These are phyloP conservation scores for Peronospora farinosa DNA, from an alignment of 352 stramenopile genomes.

Conservation along the genomic window DNA sequence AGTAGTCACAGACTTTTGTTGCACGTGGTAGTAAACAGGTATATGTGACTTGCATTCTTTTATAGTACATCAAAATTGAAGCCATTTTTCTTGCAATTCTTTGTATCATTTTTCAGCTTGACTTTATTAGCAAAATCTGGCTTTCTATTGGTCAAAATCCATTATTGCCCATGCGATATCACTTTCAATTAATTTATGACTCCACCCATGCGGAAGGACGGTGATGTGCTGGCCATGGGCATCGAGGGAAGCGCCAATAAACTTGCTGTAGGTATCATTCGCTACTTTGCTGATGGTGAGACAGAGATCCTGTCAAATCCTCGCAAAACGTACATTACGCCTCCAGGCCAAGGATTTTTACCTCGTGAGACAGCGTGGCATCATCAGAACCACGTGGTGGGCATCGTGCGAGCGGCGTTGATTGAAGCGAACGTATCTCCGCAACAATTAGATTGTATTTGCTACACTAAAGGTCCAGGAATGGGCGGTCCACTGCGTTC, in stretches of 20 bases:
- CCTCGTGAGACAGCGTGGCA: conserved; percentile 98
- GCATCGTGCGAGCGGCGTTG: conserved; percentile 92
- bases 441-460: conserved; percentile 89
- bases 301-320: conserved; percentile 96
- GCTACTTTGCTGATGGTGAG: conserved; percentile 60
- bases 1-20: conserved; percentile 16
- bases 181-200: too few species aligned
- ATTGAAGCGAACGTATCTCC: conserved; percentile 84
- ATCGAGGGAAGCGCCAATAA: conserved; percentile 99
- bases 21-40: conserved; percentile 5
- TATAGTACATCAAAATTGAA: too few species aligned
- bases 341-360: conserved; percentile 95
- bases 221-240: conserved; percentile 89
- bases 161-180: too few species aligned
- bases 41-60: conserved; percentile 26
- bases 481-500: conserved; percentile 98
- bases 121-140: too few species aligned
- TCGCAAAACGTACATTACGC: conserved; percentile 98
- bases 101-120: too few species aligned
- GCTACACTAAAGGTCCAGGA: conserved; percentile 94
- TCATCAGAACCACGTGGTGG: conserved; percentile 96
- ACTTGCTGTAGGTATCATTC: conserved; percentile 86
- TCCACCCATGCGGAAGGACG: conserved; percentile 56
- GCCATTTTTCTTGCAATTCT: too few species aligned
- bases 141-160: too few species aligned